Evolutionary conservation across 495 filamentous ascomycete species (phyloP).

Genomic region (Penicillium angulare): DNA sequence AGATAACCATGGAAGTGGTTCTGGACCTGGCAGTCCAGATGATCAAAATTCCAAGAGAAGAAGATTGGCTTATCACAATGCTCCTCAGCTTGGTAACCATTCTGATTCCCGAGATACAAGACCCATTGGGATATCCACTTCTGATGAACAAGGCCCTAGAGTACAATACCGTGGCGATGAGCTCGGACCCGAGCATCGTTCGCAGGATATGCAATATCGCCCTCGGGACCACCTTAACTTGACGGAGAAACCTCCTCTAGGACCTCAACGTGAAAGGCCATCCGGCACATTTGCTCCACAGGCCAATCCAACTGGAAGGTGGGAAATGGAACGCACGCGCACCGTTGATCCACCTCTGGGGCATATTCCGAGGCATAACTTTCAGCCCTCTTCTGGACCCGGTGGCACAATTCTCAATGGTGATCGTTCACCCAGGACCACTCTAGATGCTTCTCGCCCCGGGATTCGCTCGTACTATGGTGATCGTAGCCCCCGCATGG

Average conservation of each 20-base stretch:
- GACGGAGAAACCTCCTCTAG: conserved; percentile 16
- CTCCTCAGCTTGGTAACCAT: conserved; percentile 5
- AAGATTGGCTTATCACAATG: conserved; percentile 28
- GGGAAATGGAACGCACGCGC: conserved; percentile 15
- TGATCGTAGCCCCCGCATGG: conserved; percentile 19
- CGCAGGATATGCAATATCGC: conserved; percentile 18
- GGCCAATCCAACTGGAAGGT: conserved; percentile 14
- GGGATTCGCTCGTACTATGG: conserved; percentile 16
- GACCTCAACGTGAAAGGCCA: conserved; percentile 14
- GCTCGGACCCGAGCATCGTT: conserved; percentile 16
- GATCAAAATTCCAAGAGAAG: conserved; percentile 33
- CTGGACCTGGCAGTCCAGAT: conserved; percentile 12
- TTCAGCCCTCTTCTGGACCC: conserved; percentile 8
- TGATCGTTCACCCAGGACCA: conserved; percentile 15
- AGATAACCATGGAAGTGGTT: conserved; percentile 9
- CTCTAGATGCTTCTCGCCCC: conserved; percentile 7
- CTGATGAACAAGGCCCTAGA: conserved; percentile 16
- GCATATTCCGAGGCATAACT: conserved; percentile 7
- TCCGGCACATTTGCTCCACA: conserved; percentile 9
- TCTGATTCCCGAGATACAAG: conserved; percentile 12
- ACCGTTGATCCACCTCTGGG: conserved; percentile 14
- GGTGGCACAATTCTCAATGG: conserved; percentile 14
- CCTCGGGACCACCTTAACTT: conserved; percentile 23
- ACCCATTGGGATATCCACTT: conserved; percentile 13
- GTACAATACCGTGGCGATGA: conserved; percentile 19